Percentiles rank a stretch among this genome's conserved stretches.
Evolutionary conservation across 305 asterid genomes (phyloP).

Genomic region (Fraxinus velutina): DNA sequence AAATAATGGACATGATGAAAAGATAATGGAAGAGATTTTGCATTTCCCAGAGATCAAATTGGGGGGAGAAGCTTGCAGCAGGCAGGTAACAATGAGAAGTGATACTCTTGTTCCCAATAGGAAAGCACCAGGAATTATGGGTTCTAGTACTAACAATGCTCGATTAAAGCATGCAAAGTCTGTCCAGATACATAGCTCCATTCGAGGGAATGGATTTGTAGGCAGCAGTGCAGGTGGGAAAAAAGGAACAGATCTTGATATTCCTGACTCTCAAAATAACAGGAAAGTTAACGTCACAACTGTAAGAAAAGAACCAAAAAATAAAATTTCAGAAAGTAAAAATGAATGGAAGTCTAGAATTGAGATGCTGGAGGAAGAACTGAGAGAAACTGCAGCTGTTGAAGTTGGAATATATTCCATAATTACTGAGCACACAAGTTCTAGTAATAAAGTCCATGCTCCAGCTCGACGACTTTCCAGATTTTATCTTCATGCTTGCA

Average conservation of each 20-base stretch:
- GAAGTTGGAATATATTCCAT: constrained; percentile 77
- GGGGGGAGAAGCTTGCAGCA: constrained; percentile 32
- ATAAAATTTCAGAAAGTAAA: constrained; percentile 33
- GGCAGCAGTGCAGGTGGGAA: constrained; percentile 31
- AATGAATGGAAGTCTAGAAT: constrained; percentile 50
- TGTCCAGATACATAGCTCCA: constrained; percentile 37
- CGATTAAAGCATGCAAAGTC: constrained; percentile 57
- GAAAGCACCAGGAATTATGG: constrained; percentile 41
- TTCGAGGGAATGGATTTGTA: constrained; percentile 32
- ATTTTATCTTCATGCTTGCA: constrained; percentile 63
- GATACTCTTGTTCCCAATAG: constrained; percentile 28
- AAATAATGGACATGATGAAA: constrained; percentile 27
- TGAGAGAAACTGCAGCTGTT: constrained; percentile 74
- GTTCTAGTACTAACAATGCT: constrained; percentile 34
- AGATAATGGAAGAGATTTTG: constrained; percentile 24
- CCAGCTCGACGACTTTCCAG: constrained; percentile 88
- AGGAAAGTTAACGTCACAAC: constrained; percentile 18
- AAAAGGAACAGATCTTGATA: constrained; percentile 39
- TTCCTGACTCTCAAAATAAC: constrained; percentile 29
- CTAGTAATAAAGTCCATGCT: constrained; percentile 74
- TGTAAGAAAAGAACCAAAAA: constrained; percentile 31
- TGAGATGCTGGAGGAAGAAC: constrained; percentile 77
- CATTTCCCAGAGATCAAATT: constrained; percentile 28
- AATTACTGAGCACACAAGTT: constrained; percentile 81
- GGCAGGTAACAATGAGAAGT: constrained; percentile 39